Base-by-base conservation (phyloP, 225 moss, liverwort and hornwort species). In the Sphagnum contortum region DNA sequence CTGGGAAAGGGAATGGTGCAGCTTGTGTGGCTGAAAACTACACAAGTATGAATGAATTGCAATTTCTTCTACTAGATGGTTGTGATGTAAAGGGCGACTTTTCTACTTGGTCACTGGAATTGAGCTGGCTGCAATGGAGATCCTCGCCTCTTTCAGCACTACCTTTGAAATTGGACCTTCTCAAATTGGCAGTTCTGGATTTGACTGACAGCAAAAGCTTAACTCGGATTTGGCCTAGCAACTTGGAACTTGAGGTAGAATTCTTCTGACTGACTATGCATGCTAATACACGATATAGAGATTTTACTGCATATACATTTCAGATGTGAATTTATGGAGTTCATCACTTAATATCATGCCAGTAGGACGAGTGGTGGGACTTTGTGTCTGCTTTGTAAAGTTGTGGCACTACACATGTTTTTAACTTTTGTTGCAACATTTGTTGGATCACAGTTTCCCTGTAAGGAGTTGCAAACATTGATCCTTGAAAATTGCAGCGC, bases 71-170 rank as follows among this genome's bases (percentile, higher is more conserved):
- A 63, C 60, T 76, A 53, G 65, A 74, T 68, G 73, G 65, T 29
- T 64, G 12, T 76, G 56, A 50, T 1, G 12, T 80, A 5, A 57
- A 67, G 9, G 80, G 80, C 2, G 5, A 68, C 12, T 80, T 80
- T 48, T 80, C 68, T 5, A 5, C 3, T 0, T 0, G 68, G 45
- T 63, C 77, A 5, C 57, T 59, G 29, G 76, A 57, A 46, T 57
- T 77, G 55, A 70, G 73, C 5, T 81, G 69, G 80, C 50, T 74
- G 55, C 77, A 69, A 13, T 81, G 80, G 77, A 69, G 55, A 49
- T 59, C 49, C 9, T 63, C 73, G 11, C 58, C 57, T 69, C 66
- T 74, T 6, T 1, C 14, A 51, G 50, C 12, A 4, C 45, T 81
- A 68, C 71, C 77, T 61, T 46, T 29, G 0, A 9, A 66, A 9